Conservation (phyloP, 2,329 filamentous ascomycete genomes). For the Ophiostoma sp. region DNA sequence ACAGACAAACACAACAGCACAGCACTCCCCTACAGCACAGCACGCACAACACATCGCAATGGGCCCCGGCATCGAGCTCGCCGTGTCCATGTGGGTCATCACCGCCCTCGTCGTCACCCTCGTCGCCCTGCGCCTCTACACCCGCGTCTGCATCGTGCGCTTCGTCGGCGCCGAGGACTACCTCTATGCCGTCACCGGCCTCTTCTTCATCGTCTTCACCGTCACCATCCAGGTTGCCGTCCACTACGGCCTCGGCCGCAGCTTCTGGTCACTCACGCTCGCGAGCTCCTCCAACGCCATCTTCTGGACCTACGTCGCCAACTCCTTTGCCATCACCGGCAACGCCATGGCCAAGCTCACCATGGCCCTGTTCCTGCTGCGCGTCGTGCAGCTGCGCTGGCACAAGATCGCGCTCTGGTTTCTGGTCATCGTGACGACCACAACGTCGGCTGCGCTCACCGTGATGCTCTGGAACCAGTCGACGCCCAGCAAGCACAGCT, state of each 20-base stretch:
- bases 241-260: constrained; percentile 34
- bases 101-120: constrained; percentile 33
- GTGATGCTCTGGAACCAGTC: constrained; percentile 39
- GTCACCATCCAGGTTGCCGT: constrained; percentile 35
- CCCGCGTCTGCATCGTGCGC: constrained; percentile 35
- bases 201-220: constrained; percentile 36
- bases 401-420: constrained; percentile 35
- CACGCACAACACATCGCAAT: not conserved
- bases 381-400: constrained; percentile 35
- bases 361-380: constrained; percentile 38
- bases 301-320: constrained; percentile 38
- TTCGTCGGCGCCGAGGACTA: constrained; percentile 29
- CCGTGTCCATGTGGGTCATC: constrained; percentile 36
- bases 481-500: constrained; percentile 34
- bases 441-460: constrained; percentile 33
- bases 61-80: constrained; percentile 32
- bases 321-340: constrained; percentile 34
- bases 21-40: not conserved
- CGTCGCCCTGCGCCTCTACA: constrained; percentile 36
- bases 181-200: constrained; percentile 8
- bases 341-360: constrained; percentile 39
- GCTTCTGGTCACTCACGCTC: constrained; percentile 33
- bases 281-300: constrained; percentile 35
- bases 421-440: constrained; percentile 16
- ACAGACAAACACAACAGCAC: not conserved